Conservation (phyloP, 345 rosid genomes). For the Linum usitatissimum region DNA sequence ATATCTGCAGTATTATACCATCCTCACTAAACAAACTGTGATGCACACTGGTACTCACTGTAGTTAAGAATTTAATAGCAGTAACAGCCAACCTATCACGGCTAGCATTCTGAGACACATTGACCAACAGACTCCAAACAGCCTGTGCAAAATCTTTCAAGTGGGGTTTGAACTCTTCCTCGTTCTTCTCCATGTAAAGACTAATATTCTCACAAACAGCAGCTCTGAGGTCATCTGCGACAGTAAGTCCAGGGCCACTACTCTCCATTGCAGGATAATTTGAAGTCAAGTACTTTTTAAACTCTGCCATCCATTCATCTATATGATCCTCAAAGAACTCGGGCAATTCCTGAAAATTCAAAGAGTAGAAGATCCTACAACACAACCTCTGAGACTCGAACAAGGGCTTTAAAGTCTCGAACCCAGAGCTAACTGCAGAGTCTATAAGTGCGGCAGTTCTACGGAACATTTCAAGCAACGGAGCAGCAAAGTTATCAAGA, state of each 20-base stretch:
- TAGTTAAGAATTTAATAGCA: constrained; percentile 89
- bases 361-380: constrained; percentile 72
- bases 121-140: constrained; percentile 76
- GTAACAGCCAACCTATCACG: constrained; percentile 77
- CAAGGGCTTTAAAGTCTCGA: constrained; percentile 39
- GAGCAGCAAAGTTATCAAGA: constrained; percentile 56
- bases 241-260: constrained; percentile 35
- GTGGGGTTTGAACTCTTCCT: constrained; percentile 73
- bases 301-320: constrained; percentile 88
- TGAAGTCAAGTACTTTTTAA: constrained; percentile 55
- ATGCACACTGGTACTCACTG: constrained; percentile 89
- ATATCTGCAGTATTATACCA: constrained; percentile 68
- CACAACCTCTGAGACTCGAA: constrained; percentile 83
- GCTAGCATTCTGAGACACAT: constrained; percentile 54
- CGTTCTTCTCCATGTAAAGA: constrained; percentile 90
- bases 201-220: constrained; percentile 92
- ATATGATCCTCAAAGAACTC: constrained; percentile 96
- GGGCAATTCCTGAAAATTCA: constrained; percentile 85
- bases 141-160: constrained; percentile 68
- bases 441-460: constrained; percentile 59
- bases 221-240: constrained; percentile 67
- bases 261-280: constrained; percentile 53
- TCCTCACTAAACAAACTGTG: constrained; percentile 72
- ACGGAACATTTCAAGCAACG: constrained; percentile 55
- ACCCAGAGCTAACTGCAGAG: constrained; percentile 30